These are phyloP conservation scores for Populus alba DNA, from an alignment of 345 rosid genomes.

Conservation along the genomic window DNA sequence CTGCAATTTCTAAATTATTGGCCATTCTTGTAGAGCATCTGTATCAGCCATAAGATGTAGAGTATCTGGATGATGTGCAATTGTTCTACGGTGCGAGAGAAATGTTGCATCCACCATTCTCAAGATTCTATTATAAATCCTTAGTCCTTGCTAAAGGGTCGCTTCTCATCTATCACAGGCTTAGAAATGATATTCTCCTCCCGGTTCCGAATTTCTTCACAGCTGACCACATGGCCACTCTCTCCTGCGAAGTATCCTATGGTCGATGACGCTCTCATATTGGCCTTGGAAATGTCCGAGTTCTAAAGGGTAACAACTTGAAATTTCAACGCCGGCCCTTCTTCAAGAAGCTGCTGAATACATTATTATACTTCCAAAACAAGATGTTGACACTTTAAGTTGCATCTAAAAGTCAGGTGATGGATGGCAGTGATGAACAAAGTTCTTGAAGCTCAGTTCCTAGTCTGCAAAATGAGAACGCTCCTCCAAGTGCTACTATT, in stretches of 20 bases:
- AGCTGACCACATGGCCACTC: too few species aligned
- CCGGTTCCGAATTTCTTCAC: not conserved
- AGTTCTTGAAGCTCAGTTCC: not conserved
- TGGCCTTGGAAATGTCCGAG: not conserved
- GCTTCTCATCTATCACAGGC: too few species aligned
- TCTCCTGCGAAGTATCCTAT: too few species aligned
- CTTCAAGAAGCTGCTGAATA: not conserved
- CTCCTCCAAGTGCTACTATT: not conserved
- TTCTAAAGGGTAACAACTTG: not conserved
- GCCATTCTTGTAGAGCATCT: conserved; percentile 34
- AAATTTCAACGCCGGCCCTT: not conserved
- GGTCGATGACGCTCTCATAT: not conserved
- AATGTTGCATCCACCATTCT: not conserved
- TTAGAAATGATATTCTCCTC: too few species aligned
- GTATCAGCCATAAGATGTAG: conserved; percentile 21
- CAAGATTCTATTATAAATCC: not conserved
- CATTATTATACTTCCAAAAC: not conserved
- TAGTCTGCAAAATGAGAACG: too few species aligned
- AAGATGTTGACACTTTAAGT: not conserved
- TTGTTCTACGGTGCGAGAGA: not conserved
- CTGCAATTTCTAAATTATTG: conserved; percentile 16
- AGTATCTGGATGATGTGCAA: conserved; percentile 10
- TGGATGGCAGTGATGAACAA: not conserved
- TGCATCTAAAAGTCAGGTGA: not conserved
- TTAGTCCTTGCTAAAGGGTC: not conserved